Evolutionary conservation across 768 basidiomycete genomes (phyloP).

Genomic region (Pisolithus microcarpus): DNA sequence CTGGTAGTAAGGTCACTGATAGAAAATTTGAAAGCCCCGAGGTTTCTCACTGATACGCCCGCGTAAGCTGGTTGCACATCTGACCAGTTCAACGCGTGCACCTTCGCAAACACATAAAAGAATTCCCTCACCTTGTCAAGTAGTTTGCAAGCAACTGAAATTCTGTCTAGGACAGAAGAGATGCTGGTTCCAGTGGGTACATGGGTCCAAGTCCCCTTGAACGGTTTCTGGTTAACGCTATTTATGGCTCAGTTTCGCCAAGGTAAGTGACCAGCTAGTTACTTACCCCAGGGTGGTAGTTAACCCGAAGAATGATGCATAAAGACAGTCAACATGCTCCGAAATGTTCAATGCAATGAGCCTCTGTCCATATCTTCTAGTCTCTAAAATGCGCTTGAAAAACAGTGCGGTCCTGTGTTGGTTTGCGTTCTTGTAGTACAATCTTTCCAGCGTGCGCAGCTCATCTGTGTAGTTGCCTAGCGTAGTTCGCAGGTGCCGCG

Average conservation of each 20-base stretch:
- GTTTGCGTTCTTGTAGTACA: conserved; percentile 77
- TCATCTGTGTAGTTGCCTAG: conserved; percentile 37
- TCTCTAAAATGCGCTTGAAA: conserved; percentile 60
- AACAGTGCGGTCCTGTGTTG: conserved; percentile 49
- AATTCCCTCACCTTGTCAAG: conserved; percentile 39
- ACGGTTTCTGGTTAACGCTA: conserved; percentile 37
- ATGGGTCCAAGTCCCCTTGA: conserved; percentile 62
- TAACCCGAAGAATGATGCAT: conserved; percentile 24
- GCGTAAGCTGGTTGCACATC: conserved; percentile 40
- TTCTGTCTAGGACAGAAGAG: conserved; percentile 27
- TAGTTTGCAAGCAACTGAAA: conserved; percentile 32
- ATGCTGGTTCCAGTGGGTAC: conserved; percentile 38
- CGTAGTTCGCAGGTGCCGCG: conserved; percentile 45
- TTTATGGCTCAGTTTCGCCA: background rate
- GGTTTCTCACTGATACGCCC: conserved; percentile 46
- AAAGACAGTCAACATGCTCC: conserved; percentile 18
- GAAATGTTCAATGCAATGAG: conserved; percentile 10
- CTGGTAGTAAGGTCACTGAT: conserved; percentile 28
- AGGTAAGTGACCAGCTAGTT: background rate
- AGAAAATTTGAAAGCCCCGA: background rate
- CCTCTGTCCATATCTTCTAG: conserved; percentile 36
- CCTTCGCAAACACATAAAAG: background rate
- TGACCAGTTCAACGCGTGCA: conserved; percentile 17
- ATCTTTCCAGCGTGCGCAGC: conserved; percentile 50
- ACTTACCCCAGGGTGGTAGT: conserved; percentile 20